Evolutionary conservation across 2,329 filamentous ascomycete genomes (phyloP), one percentile per base, ranked within the genome.

Genomic region (Fusarium luffae): DNA sequence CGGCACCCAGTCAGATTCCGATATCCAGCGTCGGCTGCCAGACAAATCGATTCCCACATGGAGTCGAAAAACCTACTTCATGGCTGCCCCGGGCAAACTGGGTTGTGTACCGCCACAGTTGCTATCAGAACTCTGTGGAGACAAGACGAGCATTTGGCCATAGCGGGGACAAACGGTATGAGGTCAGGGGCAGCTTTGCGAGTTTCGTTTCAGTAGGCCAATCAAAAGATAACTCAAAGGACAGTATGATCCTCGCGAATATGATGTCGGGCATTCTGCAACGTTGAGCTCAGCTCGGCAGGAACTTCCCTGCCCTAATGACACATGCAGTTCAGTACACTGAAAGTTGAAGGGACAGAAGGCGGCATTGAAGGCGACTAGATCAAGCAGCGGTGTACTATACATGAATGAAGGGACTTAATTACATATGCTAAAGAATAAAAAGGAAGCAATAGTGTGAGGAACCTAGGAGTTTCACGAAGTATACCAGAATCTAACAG

Each of bases 401-500:
- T 56, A 61, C 66, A 49, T 62, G 47, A 48, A 25, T 52, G 46
- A 43, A 18, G 25, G 40, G 18, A 41, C 9, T 34, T 46, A 46
- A 30, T n/a, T 52, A 49, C 54, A 54, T 62, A 34, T 43, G 34
- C 21, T 28, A 40, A 54, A 63, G 43, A 56, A 50, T 47, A 42
- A 34, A 59, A 48, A 47, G 41, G 13, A 63, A 52, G 52, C 13
- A 49, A 66, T 51, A 42, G 44, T 41, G 13, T 25, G 34, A 42
- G 25, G 46, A 28, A 37, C 32, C 28, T 57, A 32, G 27, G 50
- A 56, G 37, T 28, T 55, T 19, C 23, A 32, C 44, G 18, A 43
- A 27, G 27, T 42, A 59, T 42, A 21, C 54, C 37, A 48, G 64
- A 68, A 72, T 69, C 63, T 70, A 63, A 75, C 62, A 69, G 54